These are phyloP conservation scores for Kalanchoe fedtschenkoi DNA, from an alignment of 164 flowering plant genomes.

Conservation along the genomic window DNA sequence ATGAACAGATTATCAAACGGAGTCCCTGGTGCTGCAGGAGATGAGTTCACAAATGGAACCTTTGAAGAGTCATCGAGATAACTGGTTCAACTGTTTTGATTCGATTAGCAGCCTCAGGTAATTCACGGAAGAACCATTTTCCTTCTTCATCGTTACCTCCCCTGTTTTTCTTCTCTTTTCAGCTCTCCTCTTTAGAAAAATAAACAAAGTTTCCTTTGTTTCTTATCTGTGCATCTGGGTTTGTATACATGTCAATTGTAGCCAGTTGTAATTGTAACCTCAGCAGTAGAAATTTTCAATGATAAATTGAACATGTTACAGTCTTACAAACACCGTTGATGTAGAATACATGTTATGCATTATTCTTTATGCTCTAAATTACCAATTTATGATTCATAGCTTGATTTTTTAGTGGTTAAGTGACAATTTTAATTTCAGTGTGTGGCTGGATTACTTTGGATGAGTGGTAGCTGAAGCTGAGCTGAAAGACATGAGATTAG, in stretches of 20 bases:
- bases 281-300: too few species aligned
- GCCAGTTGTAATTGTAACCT: too few species aligned
- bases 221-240: too few species aligned
- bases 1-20: slow-evolving; percentile 50
- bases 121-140: not conserved
- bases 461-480: slow-evolving; percentile 1
- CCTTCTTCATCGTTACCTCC: too few species aligned
- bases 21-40: slow-evolving; percentile 35
- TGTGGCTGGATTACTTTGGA: not conserved
- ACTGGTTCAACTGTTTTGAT: not conserved
- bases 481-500: not conserved
- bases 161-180: too few species aligned
- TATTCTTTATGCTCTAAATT: not conserved
- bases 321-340: not conserved
- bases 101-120: not conserved
- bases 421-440: not conserved
- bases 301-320: not conserved
- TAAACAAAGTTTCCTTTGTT: too few species aligned
- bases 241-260: not conserved
- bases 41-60: slow-evolving; percentile 50
- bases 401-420: not conserved
- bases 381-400: not conserved
- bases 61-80: slow-evolving; percentile 34
- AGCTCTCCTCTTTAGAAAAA: too few species aligned
- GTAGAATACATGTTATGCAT: not conserved